Conservation (phyloP, 768 basidiomycete genomes). For the Mycena galopus region DNA sequence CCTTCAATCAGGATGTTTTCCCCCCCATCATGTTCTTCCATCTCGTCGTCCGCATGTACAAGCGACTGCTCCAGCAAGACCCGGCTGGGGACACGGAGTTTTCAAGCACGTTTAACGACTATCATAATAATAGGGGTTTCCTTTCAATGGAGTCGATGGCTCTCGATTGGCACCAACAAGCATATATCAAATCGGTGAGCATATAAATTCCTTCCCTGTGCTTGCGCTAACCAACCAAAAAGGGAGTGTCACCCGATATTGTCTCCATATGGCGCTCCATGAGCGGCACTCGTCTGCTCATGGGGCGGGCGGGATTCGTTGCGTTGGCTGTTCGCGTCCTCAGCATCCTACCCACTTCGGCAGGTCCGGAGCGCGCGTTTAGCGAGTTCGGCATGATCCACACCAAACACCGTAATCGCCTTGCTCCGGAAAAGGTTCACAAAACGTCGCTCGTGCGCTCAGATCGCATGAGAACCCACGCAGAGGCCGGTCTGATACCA, state of each 20-base stretch:
- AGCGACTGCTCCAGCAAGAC: constrained; percentile 7
- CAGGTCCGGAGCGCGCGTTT: constrained; percentile 45
- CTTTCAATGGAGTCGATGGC: background rate
- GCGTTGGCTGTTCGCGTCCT: constrained; percentile 43
- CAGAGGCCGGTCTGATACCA: background rate
- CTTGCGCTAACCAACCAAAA: constrained; percentile 17
- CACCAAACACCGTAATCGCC: constrained; percentile 42
- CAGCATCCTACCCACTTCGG: constrained; percentile 44
- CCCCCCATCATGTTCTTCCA: constrained; percentile 12
- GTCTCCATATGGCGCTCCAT: constrained; percentile 8
- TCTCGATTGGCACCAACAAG: background rate
- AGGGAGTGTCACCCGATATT: constrained; percentile 12
- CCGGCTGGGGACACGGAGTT: background rate
- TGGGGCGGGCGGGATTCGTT: constrained; percentile 31
- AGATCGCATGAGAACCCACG: background rate
- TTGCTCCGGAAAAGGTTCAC: constrained; percentile 36
- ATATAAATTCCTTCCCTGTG: background rate
- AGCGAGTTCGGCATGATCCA: constrained; percentile 44
- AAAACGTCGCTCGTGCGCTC: constrained; percentile 30
- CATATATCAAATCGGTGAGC: background rate
- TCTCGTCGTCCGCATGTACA: constrained; percentile 23
- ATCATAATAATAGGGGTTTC: background rate
- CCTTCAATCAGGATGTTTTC: constrained; percentile 27
- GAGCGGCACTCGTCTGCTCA: background rate
- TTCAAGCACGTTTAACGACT: background rate